Evolutionary conservation across 495 filamentous ascomycete genomes (phyloP), one percentile per base, ranked within the genome.

Genomic region (Lepidopterella palustris): DNA sequence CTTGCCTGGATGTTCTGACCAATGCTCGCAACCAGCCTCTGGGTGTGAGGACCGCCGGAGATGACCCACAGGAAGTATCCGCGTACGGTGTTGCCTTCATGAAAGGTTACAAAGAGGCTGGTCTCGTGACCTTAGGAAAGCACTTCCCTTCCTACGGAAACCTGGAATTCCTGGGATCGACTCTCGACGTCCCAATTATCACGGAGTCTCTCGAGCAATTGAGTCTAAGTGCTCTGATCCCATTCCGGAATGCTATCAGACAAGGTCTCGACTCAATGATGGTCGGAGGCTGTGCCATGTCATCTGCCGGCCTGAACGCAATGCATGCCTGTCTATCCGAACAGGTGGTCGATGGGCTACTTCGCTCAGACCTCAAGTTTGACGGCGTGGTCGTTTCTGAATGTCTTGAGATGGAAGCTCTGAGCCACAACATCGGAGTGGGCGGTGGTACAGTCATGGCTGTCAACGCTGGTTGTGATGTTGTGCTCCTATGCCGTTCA

Each of bases 71-170:
- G 67, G 88, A 96, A 72, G 90, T 90, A 0, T 93, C 89, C 0
- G 85, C 87, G 32, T 96, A 90, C 66, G 89, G 88, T 27, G 86
- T 91, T 39, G 88, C 89, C 42, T 88, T 85, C 57, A 88, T 96
- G 80, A 91, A 86, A 70, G 90, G 90, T 31, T 95, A 88, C 72
- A 89, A 91, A 67, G 86, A 92, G 69, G 90, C 87, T 23, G 90
- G 90, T 0, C 69, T 95, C 10, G 86, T 82, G 0, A 92, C 90
- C 0, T 90, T 91, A 64, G 90, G 90, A 58, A 96, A 96, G 70
- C 90, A 96, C 72, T 95, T 96, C 61, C 90, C 90, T 20, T 92
- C 88, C 0, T 96, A 95, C 61, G 90, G 90, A 11, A 95, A 95
- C 59, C 76, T 96, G n/a, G 89, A 95, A 68, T 93, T 96, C 62